phyloP scores from a whole-genome alignment of 1,139 yeast species.

The Geotrichum histeridarum region DNA sequence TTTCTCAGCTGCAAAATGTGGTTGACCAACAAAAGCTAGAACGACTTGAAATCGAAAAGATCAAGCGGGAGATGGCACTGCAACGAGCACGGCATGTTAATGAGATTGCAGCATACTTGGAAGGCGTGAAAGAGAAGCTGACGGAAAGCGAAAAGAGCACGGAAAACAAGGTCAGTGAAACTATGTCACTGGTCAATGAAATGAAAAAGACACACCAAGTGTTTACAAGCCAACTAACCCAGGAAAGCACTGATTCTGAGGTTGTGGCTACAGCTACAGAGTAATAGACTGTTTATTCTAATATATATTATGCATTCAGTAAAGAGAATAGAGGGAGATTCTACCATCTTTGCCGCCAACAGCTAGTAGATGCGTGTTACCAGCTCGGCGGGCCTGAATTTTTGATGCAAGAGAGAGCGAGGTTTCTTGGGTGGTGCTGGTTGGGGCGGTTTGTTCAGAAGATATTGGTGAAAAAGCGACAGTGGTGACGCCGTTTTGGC shows the following conservation, averaged over 20 bases:
- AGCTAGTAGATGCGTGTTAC: constrained; percentile 33
- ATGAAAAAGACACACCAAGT: constrained; percentile 1
- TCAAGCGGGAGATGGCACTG: constrained; percentile 23
- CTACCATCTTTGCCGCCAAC: constrained; percentile 40
- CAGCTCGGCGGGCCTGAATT: constrained; percentile 14
- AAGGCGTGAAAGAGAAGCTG: neutral
- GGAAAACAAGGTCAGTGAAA: constrained; percentile 10
- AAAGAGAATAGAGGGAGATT: constrained; percentile 33
- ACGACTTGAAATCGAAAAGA: constrained; percentile 10
- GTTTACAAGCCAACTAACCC: neutral
- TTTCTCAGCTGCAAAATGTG: constrained; percentile 13
- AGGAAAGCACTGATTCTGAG: neutral
- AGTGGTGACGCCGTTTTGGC: constrained; percentile 30
- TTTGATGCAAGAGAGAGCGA: neutral
- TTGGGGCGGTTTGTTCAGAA: neutral
- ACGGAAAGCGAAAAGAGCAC: constrained; percentile 5
- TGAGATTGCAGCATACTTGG: constrained; percentile 20
- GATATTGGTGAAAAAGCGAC: constrained; percentile 27
- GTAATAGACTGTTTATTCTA: neutral
- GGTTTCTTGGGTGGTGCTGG: neutral
- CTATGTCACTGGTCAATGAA: constrained; percentile 9
- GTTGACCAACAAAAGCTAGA: constrained; percentile 13
- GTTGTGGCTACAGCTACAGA: neutral
- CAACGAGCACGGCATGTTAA: constrained; percentile 26
- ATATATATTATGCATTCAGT: constrained; percentile 21